Conservation (phyloP, 2,329 filamentous ascomycete genomes). For the Aureobasidium zeae region DNA sequence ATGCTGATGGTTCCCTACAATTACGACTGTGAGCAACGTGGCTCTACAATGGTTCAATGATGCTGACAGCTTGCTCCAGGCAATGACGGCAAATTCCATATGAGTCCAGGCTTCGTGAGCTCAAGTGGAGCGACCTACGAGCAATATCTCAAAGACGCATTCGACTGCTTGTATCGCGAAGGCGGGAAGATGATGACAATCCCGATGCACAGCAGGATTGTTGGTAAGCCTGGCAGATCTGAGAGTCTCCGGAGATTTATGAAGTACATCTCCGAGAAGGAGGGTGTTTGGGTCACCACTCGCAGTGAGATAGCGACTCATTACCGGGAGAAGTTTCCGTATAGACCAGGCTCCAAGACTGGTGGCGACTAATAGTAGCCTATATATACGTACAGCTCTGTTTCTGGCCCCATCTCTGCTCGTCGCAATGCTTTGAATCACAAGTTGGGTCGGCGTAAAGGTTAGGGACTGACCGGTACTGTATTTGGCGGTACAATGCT, state of each 20-base stretch:
- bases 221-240: slow-evolving; percentile 33
- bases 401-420: no score
- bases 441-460: no score
- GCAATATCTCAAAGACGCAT: slow-evolving; percentile 33
- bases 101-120: slow-evolving; percentile 35
- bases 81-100: slow-evolving; percentile 39
- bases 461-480: no score
- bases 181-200: slow-evolving; percentile 38
- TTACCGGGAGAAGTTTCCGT: slow-evolving; percentile 33
- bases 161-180: slow-evolving; percentile 35
- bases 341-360: slow-evolving; percentile 18
- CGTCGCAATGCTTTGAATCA: not conserved
- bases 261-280: slow-evolving; percentile 32
- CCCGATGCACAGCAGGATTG: slow-evolving; percentile 34
- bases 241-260: slow-evolving; percentile 35
- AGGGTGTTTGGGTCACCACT: slow-evolving; percentile 38
- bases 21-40: slow-evolving; percentile 33
- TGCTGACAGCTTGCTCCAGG: slow-evolving; percentile 18
- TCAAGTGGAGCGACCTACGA: slow-evolving; percentile 33
- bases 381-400: no score
- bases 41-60: not conserved
- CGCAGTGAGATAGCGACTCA: slow-evolving; percentile 36
- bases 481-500: no score
- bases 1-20: slow-evolving; percentile 46
- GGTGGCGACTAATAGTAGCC: not conserved